phyloP scores from a whole-genome alignment of 164 flowering plant species.

The Nymphaea thermarum region DNA sequence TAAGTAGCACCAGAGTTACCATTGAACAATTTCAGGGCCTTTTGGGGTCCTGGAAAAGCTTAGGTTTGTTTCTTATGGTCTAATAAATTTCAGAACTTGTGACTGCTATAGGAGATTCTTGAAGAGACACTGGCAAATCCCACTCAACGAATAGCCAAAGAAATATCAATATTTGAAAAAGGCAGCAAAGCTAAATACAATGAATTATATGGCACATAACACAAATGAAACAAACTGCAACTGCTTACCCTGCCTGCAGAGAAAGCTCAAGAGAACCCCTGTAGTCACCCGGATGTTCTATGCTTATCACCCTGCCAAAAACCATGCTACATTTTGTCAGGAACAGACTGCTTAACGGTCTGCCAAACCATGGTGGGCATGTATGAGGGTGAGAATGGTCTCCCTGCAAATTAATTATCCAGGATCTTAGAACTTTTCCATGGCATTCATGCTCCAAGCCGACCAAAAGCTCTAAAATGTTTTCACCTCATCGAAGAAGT shows the following conservation, averaged over 20 bases:
- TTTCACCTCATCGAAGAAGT: slow-evolving; percentile 59
- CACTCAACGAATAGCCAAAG: background rate
- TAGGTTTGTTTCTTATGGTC: too few relatives aligned
- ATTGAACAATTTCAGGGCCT: too few relatives aligned
- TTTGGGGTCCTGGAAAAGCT: too few relatives aligned
- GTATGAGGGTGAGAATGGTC: slow-evolving; percentile 77
- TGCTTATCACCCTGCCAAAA: slow-evolving; percentile 52
- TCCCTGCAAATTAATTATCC: slow-evolving; percentile 30
- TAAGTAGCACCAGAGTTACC: too few relatives aligned
- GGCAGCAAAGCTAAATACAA: too few relatives aligned
- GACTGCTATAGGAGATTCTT: background rate
- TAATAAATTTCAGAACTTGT: background rate
- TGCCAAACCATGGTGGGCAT: slow-evolving; percentile 59
- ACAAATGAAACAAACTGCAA: too few relatives aligned
- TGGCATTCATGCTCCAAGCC: background rate
- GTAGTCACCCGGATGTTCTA: slow-evolving; percentile 64
- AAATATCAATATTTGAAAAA: too few relatives aligned
- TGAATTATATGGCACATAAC: too few relatives aligned
- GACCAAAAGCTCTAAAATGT: too few relatives aligned
- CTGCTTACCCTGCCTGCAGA: slow-evolving; percentile 59
- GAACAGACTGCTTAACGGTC: slow-evolving; percentile 54
- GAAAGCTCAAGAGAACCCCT: slow-evolving; percentile 69
- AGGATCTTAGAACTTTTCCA: background rate
- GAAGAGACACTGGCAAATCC: background rate
- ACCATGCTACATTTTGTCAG: slow-evolving; percentile 79